These are phyloP conservation scores for Mycena venus DNA, from an alignment of 768 basidiomycete genomes.

Conservation along the genomic window DNA sequence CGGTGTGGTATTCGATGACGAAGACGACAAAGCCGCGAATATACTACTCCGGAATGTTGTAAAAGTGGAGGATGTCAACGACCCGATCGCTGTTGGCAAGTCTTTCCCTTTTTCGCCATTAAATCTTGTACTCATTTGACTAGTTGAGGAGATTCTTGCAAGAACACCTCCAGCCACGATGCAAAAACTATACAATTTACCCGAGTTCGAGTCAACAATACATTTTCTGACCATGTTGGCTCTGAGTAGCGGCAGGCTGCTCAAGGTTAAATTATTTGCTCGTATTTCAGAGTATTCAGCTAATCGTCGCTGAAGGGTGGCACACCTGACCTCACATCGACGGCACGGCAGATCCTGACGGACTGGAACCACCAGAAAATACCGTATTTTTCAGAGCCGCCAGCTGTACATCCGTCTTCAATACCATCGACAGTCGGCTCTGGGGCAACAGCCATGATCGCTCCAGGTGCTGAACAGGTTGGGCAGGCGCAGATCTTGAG, in stretches of 20 bases:
- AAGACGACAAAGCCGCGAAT: conserved; percentile 71
- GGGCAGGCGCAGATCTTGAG: conserved; percentile 86
- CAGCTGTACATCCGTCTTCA: conserved; percentile 81
- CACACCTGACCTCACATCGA: conserved; percentile 86
- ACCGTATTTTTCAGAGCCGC: conserved; percentile 88
- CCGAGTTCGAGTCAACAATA: conserved; percentile 76
- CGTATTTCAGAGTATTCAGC: not conserved
- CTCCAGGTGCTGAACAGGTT: conserved; percentile 83
- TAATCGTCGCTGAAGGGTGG: conserved; percentile 71
- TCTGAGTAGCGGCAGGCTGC: conserved; percentile 82
- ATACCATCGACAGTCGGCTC: conserved; percentile 64
- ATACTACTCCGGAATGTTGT: conserved; percentile 90
- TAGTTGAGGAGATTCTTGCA: conserved; percentile 89
- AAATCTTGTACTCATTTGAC: conserved; percentile 1
- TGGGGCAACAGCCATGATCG: conserved; percentile 52
- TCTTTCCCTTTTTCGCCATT: conserved; percentile 20
- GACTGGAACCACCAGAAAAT: conserved; percentile 99
- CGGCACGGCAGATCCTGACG: conserved; percentile 84
- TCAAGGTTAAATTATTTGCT: conserved; percentile 68
- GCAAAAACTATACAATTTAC: conserved; percentile 88
- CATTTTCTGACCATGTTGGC: conserved; percentile 95
- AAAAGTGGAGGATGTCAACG: conserved; percentile 91
- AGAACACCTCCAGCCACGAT: conserved; percentile 81
- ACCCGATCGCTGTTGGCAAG: conserved; percentile 91
- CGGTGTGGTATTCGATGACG: conserved; percentile 96